Base-by-base conservation (phyloP, 1,284 basidiomycete species). In the Leccinum holopus region DNA sequence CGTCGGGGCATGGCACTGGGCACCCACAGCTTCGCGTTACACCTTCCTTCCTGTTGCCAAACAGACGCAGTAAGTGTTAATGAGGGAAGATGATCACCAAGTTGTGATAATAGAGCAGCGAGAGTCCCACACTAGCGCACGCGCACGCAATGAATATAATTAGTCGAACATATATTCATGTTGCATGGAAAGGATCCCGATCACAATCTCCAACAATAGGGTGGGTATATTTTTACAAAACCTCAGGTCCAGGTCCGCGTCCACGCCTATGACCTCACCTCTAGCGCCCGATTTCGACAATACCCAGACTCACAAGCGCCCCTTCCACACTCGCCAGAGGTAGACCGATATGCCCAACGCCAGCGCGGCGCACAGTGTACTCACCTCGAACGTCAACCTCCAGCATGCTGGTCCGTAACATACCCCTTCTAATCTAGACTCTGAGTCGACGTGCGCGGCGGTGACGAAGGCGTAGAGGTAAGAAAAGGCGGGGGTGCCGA, bases 391-490 rank as follows among this genome's bases (percentile, higher is more conserved):
- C 5, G 90, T 92, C 54, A 78, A 63, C 58, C 74, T 74, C 90
- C 88, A 92, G 67, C 90, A 92, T 32, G 73, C 63, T 8, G 75
- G 70, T 5, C 91, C 90, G 44, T 72, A 69, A 67, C 91, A 92
- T 3, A 84, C 77, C 7, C 71, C 77, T 12, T 77, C 73, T 3
- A 68, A 70, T 3, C 21, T 39, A 28, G 68, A 54, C 1, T 79
- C 75, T 59, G 71, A 72, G 5, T 47, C 39, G 8, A 80, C 77
- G 64, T 85, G 81, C 3, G 78, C 74, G 3, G 80, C 82, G 2
- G 87, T 80, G 55, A 90, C 71, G 66, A 87, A 85, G 9, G 90
- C 90, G 64, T 90, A 92, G 0, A 92, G 71, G 71, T 89, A 91
- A 5, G 90, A 90, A 70, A 91, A 92, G 1, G 84, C 51, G 1